Evolutionary conservation across 257 asterid species (phyloP).

Genomic region (Solanum peruvianum): DNA sequence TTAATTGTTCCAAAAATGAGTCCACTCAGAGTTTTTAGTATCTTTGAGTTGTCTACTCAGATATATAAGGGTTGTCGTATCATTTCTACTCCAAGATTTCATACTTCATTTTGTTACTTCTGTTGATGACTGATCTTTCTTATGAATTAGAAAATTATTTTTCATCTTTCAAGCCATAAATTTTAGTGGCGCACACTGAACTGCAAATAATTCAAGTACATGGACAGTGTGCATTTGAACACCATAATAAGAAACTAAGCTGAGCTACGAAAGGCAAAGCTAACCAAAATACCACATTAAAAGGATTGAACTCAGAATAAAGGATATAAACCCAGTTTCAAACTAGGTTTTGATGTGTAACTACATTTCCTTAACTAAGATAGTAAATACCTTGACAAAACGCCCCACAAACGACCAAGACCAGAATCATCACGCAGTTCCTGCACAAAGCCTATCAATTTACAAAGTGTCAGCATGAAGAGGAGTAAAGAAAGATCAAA

Average conservation of each 20-base stretch:
- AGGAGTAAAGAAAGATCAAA: background rate
- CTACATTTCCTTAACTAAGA: background rate
- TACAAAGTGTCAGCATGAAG: background rate
- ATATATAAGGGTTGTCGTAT: background rate
- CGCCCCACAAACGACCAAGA: slow-evolving; percentile 84
- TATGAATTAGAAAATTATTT: background rate
- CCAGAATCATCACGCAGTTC: slow-evolving; percentile 89
- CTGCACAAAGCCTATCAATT: slow-evolving; percentile 45
- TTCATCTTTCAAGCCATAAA: background rate
- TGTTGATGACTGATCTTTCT: background rate
- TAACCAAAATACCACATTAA: background rate
- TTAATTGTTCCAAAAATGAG: background rate
- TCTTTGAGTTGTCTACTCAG: background rate
- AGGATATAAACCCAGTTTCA: background rate
- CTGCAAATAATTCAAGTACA: background rate
- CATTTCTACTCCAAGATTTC: background rate
- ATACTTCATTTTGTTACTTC: background rate
- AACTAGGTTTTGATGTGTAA: background rate
- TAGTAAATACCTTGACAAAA: slow-evolving; percentile 62
- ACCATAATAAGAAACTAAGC: background rate
- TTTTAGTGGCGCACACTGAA: background rate
- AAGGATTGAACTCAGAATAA: background rate
- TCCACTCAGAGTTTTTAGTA: background rate
- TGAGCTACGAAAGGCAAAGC: background rate
- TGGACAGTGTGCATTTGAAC: background rate